Evolutionary conservation across 2,329 filamentous ascomycete species (phyloP).

Genomic region (Pestalotiopsis sp.): DNA sequence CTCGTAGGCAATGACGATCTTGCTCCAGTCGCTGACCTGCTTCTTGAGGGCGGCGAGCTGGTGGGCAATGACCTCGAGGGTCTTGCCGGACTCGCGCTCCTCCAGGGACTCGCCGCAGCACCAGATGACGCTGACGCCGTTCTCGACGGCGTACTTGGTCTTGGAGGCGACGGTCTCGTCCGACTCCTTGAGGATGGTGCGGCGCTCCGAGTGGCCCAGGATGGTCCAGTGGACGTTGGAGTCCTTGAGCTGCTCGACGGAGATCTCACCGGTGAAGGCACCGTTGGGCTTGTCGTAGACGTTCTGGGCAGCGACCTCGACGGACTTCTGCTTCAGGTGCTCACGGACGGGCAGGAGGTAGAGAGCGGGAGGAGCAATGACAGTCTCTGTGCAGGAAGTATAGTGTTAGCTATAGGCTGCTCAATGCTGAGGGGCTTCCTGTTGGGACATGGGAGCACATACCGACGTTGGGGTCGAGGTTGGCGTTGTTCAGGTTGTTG

Average conservation of each 20-base stretch:
- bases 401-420: neutral
- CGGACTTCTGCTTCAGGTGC: slow-evolving; percentile 66
- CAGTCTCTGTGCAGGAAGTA: slow-evolving; percentile 69
- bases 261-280: slow-evolving; percentile 97
- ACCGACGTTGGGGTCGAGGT: slow-evolving; percentile 77
- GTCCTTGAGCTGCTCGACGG: slow-evolving; percentile 88
- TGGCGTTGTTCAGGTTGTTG: slow-evolving; percentile 82
- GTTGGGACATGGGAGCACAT: slow-evolving; percentile 36
- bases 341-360: slow-evolving; percentile 89
- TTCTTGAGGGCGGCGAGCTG: slow-evolving; percentile 84
- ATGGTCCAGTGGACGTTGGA: slow-evolving; percentile 87
- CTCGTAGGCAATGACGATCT: slow-evolving; percentile 97
- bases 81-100: slow-evolving; percentile 85
- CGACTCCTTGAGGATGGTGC: slow-evolving; percentile 84
- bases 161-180: slow-evolving; percentile 88
- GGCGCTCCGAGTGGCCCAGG: slow-evolving; percentile 92
- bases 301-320: slow-evolving; percentile 94
- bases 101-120: slow-evolving; percentile 97
- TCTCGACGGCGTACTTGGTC: slow-evolving; percentile 89
- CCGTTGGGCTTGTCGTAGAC: slow-evolving; percentile 97
- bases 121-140: slow-evolving; percentile 88
- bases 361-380: slow-evolving; percentile 86
- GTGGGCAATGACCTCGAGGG: slow-evolving; percentile 79
- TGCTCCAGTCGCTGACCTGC: slow-evolving; percentile 83
- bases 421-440: neutral